phyloP scores from a whole-genome alignment of 495 filamentous ascomycete genomes.

The Daldinia loculata region DNA sequence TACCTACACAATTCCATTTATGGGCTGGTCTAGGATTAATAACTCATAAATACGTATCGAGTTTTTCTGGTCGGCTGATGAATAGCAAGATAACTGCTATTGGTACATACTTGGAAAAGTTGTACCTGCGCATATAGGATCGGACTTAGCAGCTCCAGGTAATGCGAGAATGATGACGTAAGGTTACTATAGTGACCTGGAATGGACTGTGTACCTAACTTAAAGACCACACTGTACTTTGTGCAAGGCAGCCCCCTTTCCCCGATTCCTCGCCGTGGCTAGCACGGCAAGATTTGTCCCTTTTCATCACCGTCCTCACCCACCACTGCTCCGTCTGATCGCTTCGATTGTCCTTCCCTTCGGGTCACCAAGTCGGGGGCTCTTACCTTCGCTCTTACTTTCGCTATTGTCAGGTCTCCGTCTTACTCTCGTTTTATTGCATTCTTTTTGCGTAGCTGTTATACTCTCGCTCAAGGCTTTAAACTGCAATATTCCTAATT shows the following conservation, averaged over 20 bases:
- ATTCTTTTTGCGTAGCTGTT: constrained; percentile 20
- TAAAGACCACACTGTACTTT: constrained; percentile 20
- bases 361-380: constrained; percentile 10
- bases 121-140: constrained; percentile 13
- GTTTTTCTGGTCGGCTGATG: constrained; percentile 25
- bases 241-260: constrained; percentile 26
- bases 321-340: constrained; percentile 11
- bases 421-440: constrained; percentile 10
- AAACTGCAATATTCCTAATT: constrained; percentile 3
- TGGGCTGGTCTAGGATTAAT: constrained; percentile 16
- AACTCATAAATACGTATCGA: background rate
- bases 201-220: constrained; percentile 4
- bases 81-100: constrained; percentile 20
- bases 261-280: constrained; percentile 34
- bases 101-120: constrained; percentile 12
- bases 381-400: constrained; percentile 31
- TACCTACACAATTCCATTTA: constrained; percentile 21
- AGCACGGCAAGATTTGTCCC: constrained; percentile 19
- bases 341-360: constrained; percentile 21
- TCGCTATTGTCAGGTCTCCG: background rate
- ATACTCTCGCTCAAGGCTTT: constrained; percentile 17
- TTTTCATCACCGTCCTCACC: constrained; percentile 21
- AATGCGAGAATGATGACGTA: constrained; percentile 30
- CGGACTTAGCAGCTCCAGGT: constrained; percentile 6
- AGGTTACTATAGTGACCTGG: constrained; percentile 23